Evolutionary conservation across 768 basidiomycete species (phyloP), one percentile per base, ranked within the genome.

Genomic region (Phlegmacium glaucopus): DNA sequence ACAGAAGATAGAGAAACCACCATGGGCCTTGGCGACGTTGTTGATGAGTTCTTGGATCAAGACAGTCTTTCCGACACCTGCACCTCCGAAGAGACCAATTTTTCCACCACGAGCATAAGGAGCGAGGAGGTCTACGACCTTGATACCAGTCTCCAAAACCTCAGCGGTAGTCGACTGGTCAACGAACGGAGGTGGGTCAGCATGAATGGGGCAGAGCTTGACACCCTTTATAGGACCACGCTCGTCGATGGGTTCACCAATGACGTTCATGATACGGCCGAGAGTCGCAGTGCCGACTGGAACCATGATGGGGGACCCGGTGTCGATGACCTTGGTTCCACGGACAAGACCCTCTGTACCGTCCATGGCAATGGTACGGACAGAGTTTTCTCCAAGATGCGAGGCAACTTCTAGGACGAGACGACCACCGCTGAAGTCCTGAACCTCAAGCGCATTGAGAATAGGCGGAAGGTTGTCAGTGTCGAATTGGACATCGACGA

Each of bases 1-100:
- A 61, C 90, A 93, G 85, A 97, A 97, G 69, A 97, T 96, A 40
- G 96, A 99, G 90, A 98, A 97, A 92, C 96, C 96, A 92, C 96
- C 96, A 70, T 99, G 96, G 44, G 96, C 96, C 79, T 99, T 99
- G 64, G 96, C 96, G 66, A 99, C 94, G 79, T 99, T 99, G 86
- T 99, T 98, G 78, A 99, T 99, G 66, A 99, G 87, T 68, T 97
- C 94, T 72, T 97, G 95, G 71, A 98, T 97, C 74, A 98, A 77
- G 67, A 99, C 96, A 48, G 96, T 98, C 83, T 99, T 99, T 62
- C 96, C 96, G 77, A 99, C 96, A 88, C 96, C 96, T 60, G 96
- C 96, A 87, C 96, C 96, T 64, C 96, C 96, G 75, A 99, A 96
- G 62, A 99, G 90, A 82, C 96, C 96, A 70, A 99, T 98, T 76